These are phyloP conservation scores for Fraxinus greggii DNA, from an alignment of 305 asterid species.

Conservation along the genomic window DNA sequence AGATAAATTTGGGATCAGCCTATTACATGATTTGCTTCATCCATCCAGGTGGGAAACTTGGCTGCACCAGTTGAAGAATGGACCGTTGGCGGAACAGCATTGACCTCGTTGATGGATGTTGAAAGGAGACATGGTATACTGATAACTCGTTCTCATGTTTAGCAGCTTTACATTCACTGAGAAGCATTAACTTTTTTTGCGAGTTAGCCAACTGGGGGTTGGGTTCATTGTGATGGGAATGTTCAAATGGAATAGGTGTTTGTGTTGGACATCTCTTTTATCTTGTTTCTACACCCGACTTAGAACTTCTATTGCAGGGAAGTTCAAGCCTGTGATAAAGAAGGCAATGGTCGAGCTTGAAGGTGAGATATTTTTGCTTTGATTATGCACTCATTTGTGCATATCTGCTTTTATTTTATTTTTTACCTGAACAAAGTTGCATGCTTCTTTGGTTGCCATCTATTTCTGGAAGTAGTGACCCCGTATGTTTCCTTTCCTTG, in stretches of 20 bases:
- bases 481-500: neutral
- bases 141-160: neutral
- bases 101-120: slow-evolving; percentile 92
- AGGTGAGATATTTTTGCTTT: slow-evolving; percentile 44
- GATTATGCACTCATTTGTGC: neutral
- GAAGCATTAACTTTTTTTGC: neutral
- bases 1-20: slow-evolving; percentile 9
- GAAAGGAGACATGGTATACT: slow-evolving; percentile 93
- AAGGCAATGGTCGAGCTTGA: slow-evolving; percentile 99
- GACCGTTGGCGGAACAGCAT: slow-evolving; percentile 94
- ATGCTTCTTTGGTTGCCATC: neutral
- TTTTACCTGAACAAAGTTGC: neutral
- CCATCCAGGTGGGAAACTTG: slow-evolving; percentile 60
- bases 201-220: neutral
- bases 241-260: neutral
- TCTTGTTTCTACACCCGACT: slow-evolving; percentile 6
- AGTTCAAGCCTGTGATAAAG: slow-evolving; percentile 97
- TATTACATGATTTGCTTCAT: neutral
- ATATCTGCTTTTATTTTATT: neutral
- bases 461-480: neutral
- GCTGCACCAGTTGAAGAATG: slow-evolving; percentile 89
- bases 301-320: slow-evolving; percentile 47
- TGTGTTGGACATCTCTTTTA: neutral
- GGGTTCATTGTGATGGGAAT: neutral
- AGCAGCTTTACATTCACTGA: neutral